Conservation (phyloP, 2,329 filamentous ascomycete genomes). For the Aspergillus luchuensis region DNA sequence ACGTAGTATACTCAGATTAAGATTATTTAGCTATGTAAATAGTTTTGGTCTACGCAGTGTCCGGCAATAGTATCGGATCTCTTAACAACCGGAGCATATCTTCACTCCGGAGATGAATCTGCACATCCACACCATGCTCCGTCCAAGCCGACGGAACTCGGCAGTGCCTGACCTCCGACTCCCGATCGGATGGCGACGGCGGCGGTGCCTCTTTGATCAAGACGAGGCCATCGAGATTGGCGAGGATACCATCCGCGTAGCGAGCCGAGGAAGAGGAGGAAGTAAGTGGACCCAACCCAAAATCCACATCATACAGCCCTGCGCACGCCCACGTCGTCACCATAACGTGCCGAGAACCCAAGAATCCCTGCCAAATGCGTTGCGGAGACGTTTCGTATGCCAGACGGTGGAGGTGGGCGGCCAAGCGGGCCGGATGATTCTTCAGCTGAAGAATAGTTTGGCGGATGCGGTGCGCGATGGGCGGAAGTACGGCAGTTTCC, state of each 20-base stretch:
- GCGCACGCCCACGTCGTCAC: conserved; percentile 48
- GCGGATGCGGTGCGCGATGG: conserved; percentile 34
- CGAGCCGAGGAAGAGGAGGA: conserved; percentile 7
- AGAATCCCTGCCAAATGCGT: conserved; percentile 52
- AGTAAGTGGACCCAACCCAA: conserved; percentile 23
- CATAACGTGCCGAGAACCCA: conserved; percentile 46
- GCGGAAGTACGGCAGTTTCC: not conserved
- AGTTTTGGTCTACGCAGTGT: too few relatives aligned
- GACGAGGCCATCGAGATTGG: conserved; percentile 23
- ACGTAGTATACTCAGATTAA: too few relatives aligned
- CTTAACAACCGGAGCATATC: conserved; percentile 26
- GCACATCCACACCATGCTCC: conserved; percentile 25
- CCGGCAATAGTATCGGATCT: conserved; percentile 21
- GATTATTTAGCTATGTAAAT: too few relatives aligned
- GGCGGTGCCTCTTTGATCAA: conserved; percentile 26
- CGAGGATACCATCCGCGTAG: conserved; percentile 23
- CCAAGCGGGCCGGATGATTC: conserved; percentile 41
- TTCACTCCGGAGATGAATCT: conserved; percentile 20
- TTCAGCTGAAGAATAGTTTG: conserved; percentile 38
- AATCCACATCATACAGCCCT: conserved; percentile 43
- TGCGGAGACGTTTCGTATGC: conserved; percentile 51
- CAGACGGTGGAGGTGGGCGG: conserved; percentile 46
- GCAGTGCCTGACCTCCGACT: not conserved
- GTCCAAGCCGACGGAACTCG: conserved; percentile 16
- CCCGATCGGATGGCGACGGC: not conserved